phyloP scores from a whole-genome alignment of 1,284 basidiomycete genomes.

The Flammula alnicola region DNA sequence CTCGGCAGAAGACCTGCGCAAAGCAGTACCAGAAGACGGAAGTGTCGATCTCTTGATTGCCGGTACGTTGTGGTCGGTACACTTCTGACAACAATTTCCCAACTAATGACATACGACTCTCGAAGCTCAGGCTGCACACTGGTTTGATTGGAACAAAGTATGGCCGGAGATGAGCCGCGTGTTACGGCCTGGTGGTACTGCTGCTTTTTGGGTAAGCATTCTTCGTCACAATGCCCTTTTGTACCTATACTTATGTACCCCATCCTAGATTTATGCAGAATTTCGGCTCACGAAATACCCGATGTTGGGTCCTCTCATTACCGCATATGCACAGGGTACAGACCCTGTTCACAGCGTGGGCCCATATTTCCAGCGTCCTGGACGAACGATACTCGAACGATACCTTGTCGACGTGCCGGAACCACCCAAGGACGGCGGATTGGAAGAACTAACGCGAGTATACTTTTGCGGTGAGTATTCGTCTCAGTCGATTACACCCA shows the following conservation, averaged over 20 bases:
- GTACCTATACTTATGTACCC: background rate
- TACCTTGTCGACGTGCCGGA: conserved; percentile 74
- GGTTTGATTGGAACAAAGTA: conserved; percentile 79
- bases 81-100: background rate
- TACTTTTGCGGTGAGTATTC: conserved; percentile 55
- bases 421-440: conserved; percentile 46
- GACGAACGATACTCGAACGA: conserved; percentile 75
- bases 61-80: conserved; percentile 45
- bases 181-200: conserved; percentile 69
- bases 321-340: conserved; percentile 60
- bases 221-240: background rate
- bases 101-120: background rate
- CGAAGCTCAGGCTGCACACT: conserved; percentile 83
- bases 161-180: conserved; percentile 75
- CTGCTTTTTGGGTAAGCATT: conserved; percentile 77
- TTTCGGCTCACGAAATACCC: conserved; percentile 71
- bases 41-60: conserved; percentile 79
- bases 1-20: conserved; percentile 56
- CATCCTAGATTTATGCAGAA: conserved; percentile 76
- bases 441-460: conserved; percentile 46
- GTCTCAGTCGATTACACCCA: conserved; percentile 10
- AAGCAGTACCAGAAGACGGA: conserved; percentile 48
- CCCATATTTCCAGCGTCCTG: conserved; percentile 82
- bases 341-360: conserved; percentile 64
- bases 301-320: conserved; percentile 60